Evolutionary conservation across 73 alveolate species (phyloP), one percentile per base, ranked within the genome.

Genomic region (Blepharisma stoltei): DNA sequence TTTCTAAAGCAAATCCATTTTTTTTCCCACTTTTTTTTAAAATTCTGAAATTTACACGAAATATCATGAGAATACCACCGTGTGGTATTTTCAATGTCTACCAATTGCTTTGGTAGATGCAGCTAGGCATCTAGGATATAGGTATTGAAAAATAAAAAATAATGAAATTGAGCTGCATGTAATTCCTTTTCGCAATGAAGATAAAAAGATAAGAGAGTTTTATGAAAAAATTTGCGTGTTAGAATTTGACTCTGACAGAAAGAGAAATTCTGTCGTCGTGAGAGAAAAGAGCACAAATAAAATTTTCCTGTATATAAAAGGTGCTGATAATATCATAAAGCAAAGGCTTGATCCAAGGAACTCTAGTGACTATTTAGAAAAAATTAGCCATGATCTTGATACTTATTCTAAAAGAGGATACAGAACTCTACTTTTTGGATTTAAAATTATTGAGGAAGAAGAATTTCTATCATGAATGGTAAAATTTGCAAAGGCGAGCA

Each of bases 171-270:
- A 23, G 75, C 43, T 44, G 4, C 0, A 32, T 32, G 65, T 18
- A 4, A 0, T 46, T 1, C 20, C 11, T 44, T n/a, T 14, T 7
- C 11, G 5, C 1, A 47, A 18, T 18, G 27, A 9, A 69, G 55
- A 43, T n/a, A 43, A n/a, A 11, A 76, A 77, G 68, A 71, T 67
- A n/a, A 54, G 60, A 11, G 81, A 83, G 67, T 77, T 78, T 54
- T 85, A 78, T 55, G 91, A 94, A 71, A 81, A 89, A 52, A 88
- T 90, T 55, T 81, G 93, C 71, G 86, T 84, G 47, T 89, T 97
- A 83, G 97, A 95, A 45, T 97, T 97, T 81, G 90, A 75, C 77
- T 88, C 98, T 54, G 97, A 89, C 78, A 87, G 99, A 73, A 97
- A 97, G 81, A 81, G 99, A 81, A 95, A 91, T 98, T 81, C 97